Conservation (phyloP, 2,329 filamentous ascomycete genomes). For the Sporothrix humicola region DNA sequence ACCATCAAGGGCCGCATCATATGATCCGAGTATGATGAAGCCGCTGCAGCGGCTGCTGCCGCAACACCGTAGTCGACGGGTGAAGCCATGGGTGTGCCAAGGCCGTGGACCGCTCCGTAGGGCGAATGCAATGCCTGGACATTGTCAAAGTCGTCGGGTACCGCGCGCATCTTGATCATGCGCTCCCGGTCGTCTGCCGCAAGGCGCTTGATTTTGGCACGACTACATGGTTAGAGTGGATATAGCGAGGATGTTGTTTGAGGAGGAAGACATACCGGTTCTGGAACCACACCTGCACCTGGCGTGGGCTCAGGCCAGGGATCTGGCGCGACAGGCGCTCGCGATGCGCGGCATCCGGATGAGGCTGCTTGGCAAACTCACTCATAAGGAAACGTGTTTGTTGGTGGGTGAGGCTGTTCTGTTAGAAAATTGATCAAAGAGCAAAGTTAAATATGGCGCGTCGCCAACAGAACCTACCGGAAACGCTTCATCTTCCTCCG, state of each 20-base stretch:
- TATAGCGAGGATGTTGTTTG: neutral
- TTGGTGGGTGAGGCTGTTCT: constrained; percentile 80
- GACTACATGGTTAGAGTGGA: constrained; percentile 49
- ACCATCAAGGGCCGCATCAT: constrained; percentile 72
- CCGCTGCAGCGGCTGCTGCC: constrained; percentile 21
- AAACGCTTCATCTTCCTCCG: constrained; percentile 79
- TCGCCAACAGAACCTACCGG: constrained; percentile 55
- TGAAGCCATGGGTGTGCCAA: constrained; percentile 56
- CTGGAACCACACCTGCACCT: constrained; percentile 98
- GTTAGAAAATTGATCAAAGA: constrained; percentile 10
- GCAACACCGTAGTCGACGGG: constrained; percentile 54
- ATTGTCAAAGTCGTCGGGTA: constrained; percentile 74
- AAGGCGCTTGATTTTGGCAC: constrained; percentile 74
- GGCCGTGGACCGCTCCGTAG: constrained; percentile 65
- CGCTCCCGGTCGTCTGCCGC: constrained; percentile 72
- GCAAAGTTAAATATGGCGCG: neutral
- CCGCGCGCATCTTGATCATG: constrained; percentile 74
- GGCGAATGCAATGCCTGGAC: constrained; percentile 71
- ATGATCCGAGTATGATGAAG: constrained; percentile 60
- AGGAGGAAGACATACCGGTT: constrained; percentile 69
- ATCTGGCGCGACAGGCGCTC: constrained; percentile 89
- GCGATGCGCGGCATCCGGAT: constrained; percentile 88
- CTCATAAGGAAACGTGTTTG: constrained; percentile 98
- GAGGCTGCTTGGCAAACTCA: constrained; percentile 92
- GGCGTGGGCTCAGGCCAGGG: constrained; percentile 84